A percentile compares a stretch with the other conserved stretches of the same genome.
These are phyloP conservation scores for Lichtheimia ramosa DNA, from an alignment of 371 early-diverging fungal genomes.

Conservation along the genomic window DNA sequence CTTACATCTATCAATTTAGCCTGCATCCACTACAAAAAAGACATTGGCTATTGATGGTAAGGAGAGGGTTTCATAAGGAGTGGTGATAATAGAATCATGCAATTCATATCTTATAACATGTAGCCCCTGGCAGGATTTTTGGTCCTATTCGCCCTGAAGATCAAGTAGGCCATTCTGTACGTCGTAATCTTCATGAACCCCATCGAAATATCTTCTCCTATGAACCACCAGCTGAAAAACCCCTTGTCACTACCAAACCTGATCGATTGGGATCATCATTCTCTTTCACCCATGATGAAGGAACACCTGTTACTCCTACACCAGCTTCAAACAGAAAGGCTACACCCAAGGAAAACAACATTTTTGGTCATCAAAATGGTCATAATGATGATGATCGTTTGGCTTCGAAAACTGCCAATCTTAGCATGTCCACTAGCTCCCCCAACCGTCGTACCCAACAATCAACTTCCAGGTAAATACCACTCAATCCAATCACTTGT, in stretches of 20 bases:
- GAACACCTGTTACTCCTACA: conserved; percentile 4
- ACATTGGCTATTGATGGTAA: conserved; percentile 9
- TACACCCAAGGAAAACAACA: conserved; percentile 4
- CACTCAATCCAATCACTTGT: not conserved
- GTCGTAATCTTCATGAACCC: conserved; percentile 25
- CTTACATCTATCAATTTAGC: not conserved
- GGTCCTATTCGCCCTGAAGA: conserved; percentile 43
- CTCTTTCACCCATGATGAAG: conserved; percentile 28
- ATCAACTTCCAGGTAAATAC: not conserved
- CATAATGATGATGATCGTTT: conserved; percentile 8
- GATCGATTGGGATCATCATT: conserved; percentile 31
- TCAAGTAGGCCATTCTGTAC: conserved; percentile 26
- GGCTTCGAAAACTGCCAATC: conserved; percentile 8
- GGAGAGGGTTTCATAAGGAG: not conserved
- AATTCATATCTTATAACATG: not conserved
- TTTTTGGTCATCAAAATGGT: conserved; percentile 2
- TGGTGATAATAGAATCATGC: no score
- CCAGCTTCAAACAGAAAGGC: not conserved
- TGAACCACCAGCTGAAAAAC: conserved; percentile 31
- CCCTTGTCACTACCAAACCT: conserved; percentile 31
- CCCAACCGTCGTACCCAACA: conserved; percentile 8
- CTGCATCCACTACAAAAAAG: conserved; percentile 6
- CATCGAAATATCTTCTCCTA: conserved; percentile 46
- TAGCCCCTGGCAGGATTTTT: conserved; percentile 40
- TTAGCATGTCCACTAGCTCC: conserved; percentile 5